Evolutionary conservation across 1,284 basidiomycete genomes (phyloP).

Genomic region (Rhizoctonia solani): DNA sequence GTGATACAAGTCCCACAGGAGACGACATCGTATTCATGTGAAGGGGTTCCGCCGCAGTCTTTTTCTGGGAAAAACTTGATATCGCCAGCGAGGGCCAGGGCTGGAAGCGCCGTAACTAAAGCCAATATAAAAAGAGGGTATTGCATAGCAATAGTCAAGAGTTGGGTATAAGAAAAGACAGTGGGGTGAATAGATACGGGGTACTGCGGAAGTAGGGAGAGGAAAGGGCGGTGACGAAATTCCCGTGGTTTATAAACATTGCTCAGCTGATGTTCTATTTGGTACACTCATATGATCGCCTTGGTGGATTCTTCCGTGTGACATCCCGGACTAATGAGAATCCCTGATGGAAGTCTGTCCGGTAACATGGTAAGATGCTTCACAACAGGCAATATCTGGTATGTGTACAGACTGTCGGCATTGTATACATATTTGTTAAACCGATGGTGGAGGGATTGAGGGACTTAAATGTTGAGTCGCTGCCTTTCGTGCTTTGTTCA

Average conservation of each 20-base stretch:
- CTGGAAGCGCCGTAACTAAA: neutral
- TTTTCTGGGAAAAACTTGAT: slow-evolving; percentile 7
- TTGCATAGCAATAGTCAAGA: neutral
- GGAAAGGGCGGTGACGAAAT: neutral
- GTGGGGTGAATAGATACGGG: neutral
- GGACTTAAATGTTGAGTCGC: no score
- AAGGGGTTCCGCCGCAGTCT: neutral
- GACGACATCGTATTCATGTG: neutral
- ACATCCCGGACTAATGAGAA: neutral
- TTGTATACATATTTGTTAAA: no score
- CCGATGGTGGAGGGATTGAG: no score
- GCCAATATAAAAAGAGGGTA: neutral
- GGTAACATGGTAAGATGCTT: no score
- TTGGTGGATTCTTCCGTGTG: neutral
- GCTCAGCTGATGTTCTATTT: neutral
- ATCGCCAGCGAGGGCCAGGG: neutral
- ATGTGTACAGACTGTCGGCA: no score
- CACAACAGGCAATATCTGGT: no score
- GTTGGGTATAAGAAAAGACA: slow-evolving; percentile 16
- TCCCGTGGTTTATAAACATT: neutral
- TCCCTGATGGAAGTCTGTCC: neutral
- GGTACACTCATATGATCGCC: slow-evolving; percentile 2
- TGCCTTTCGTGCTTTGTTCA: no score
- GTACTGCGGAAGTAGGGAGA: neutral
- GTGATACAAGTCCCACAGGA: slow-evolving; percentile 16